phyloP scores from a whole-genome alignment of 176 grass and related monocot species.

The Bolboschoenus planiculmis region DNA sequence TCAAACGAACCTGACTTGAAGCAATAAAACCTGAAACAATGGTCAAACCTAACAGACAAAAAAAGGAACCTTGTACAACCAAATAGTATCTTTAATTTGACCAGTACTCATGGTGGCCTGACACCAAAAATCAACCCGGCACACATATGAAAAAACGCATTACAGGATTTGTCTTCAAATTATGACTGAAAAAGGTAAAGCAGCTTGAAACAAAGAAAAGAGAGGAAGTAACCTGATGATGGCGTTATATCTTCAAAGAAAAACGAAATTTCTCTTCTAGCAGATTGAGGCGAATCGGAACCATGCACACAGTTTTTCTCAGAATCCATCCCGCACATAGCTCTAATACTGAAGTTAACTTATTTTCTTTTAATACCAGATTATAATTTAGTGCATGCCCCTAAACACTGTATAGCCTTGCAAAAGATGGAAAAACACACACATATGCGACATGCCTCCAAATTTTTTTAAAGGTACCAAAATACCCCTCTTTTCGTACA shows the following conservation, averaged over 20 bases:
- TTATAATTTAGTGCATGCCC: neutral
- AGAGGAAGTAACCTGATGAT: constrained; percentile 38
- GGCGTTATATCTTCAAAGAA: constrained; percentile 47
- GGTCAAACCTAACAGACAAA: neutral
- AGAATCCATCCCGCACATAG: constrained; percentile 62
- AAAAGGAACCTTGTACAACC: neutral
- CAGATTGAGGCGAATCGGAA: constrained; percentile 75
- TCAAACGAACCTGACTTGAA: neutral
- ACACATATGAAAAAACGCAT: neutral
- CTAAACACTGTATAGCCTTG: neutral
- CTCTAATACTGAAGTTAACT: constrained; percentile 66
- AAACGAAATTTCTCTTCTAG: constrained; percentile 70
- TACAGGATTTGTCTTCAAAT: neutral
- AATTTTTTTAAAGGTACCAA: neutral
- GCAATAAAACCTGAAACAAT: neutral
- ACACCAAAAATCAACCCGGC: neutral
- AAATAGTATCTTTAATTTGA: too few species aligned
- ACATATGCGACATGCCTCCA: neutral
- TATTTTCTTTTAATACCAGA: neutral
- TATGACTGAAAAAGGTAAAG: neutral
- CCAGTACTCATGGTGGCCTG: neutral
- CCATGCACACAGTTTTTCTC: constrained; percentile 93
- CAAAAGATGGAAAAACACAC: neutral
- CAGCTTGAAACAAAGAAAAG: neutral
- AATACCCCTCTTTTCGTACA: neutral